phyloP scores from a whole-genome alignment of 768 basidiomycete genomes.

The Boletus huronensis region DNA sequence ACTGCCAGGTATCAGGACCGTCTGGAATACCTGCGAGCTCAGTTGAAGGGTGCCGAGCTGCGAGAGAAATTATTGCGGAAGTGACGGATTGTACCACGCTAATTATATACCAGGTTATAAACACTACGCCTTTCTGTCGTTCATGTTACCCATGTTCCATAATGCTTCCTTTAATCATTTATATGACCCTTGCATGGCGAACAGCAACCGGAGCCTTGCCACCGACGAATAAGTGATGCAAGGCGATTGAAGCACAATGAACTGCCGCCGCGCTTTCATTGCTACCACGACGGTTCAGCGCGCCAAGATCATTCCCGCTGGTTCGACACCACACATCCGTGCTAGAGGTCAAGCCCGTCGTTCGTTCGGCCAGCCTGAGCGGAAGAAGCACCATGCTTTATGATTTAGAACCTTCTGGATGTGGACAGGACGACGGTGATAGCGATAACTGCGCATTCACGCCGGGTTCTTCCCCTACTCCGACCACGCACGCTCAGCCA shows the following conservation, averaged over 20 bases:
- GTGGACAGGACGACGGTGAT: conserved; percentile 31
- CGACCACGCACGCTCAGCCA: conserved; percentile 28
- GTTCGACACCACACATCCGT: background rate
- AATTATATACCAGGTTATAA: background rate
- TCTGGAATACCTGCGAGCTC: conserved; percentile 76
- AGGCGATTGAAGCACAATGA: background rate
- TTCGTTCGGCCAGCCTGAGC: background rate
- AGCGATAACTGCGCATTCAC: conserved; percentile 33
- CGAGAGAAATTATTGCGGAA: conserved; percentile 76
- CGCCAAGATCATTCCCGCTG: background rate
- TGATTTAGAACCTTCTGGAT: conserved; percentile 15
- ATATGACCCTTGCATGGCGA: background rate
- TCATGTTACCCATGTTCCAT: conserved; percentile 14
- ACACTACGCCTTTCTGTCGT: conserved; percentile 1
- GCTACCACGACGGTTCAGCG: background rate
- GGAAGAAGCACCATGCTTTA: conserved; percentile 9
- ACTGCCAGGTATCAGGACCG: conserved; percentile 68
- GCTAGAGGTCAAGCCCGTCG: background rate
- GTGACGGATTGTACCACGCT: conserved; percentile 26
- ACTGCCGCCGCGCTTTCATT: background rate
- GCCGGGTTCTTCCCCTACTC: conserved; percentile 42
- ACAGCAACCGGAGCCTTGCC: background rate
- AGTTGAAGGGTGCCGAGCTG: conserved; percentile 78
- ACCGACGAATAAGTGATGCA: background rate
- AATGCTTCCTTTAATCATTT: conserved; percentile 16